A percentile compares a stretch with the other conserved stretches of the same genome.
Evolutionary conservation across 2,329 filamentous ascomycete genomes (phyloP).

Genomic region (Ophiocordyceps robertsii): DNA sequence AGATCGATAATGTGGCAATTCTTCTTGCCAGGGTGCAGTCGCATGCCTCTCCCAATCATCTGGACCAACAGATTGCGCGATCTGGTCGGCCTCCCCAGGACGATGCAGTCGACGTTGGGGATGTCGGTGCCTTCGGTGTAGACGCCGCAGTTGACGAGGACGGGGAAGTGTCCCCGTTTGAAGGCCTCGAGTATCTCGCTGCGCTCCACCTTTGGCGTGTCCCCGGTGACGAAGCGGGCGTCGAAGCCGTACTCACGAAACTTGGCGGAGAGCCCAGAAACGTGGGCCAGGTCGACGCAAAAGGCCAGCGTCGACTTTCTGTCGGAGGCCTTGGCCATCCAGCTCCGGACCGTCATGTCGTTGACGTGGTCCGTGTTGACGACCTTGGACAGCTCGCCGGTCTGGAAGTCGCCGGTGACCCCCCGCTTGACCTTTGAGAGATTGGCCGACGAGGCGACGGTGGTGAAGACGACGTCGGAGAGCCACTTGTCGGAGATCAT

Average conservation of each 20-base stretch:
- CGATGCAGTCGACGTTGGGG: slow-evolving; percentile 87
- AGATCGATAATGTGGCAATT: slow-evolving; percentile 95
- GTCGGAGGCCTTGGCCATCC: slow-evolving; percentile 61
- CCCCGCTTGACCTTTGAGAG: slow-evolving; percentile 55
- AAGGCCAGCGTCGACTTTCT: slow-evolving; percentile 85
- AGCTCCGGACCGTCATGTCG: slow-evolving; percentile 71
- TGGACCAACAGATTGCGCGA: slow-evolving; percentile 91
- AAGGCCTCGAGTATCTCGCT: slow-evolving; percentile 63
- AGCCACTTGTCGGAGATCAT: slow-evolving; percentile 84
- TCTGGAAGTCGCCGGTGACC: slow-evolving; percentile 60
- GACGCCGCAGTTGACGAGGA: slow-evolving; percentile 87
- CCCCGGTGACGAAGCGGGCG: slow-evolving; percentile 74
- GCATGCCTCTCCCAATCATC: slow-evolving; percentile 94
- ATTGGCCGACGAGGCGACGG: slow-evolving; percentile 71
- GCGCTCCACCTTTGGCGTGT: slow-evolving; percentile 58
- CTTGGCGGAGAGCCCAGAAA: slow-evolving; percentile 56
- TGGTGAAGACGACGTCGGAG: slow-evolving; percentile 85
- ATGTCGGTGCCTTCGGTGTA: slow-evolving; percentile 98
- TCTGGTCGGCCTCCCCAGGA: slow-evolving; percentile 76
- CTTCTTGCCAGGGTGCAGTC: slow-evolving; percentile 64
- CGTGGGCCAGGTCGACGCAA: slow-evolving; percentile 81
- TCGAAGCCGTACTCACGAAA: slow-evolving; percentile 72
- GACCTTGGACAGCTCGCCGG: slow-evolving; percentile 60
- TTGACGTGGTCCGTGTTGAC: slow-evolving; percentile 78
- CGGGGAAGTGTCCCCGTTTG: slow-evolving; percentile 61